Evolutionary conservation across 495 filamentous ascomycete species (phyloP).

Genomic region (Xylona heveae): DNA sequence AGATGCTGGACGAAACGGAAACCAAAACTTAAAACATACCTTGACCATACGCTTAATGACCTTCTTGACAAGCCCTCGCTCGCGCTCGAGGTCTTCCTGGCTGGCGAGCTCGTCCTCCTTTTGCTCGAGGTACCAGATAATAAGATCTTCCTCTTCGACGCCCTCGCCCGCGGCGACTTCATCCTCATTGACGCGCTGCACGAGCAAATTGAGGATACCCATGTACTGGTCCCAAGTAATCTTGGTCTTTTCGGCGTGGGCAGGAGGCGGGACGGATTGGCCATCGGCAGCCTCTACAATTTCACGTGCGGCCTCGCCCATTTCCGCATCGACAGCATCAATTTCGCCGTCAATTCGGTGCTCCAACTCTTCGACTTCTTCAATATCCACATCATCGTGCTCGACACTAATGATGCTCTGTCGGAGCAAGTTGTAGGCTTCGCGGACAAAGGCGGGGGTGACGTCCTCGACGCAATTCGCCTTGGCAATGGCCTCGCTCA

Average conservation of each 20-base stretch:
- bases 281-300: neutral
- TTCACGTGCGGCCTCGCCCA: no score
- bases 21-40: conserved; percentile 28
- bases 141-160: conserved; percentile 66
- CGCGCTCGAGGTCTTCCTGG: conserved; percentile 58
- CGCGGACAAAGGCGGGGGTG: conserved; percentile 60
- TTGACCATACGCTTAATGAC: conserved; percentile 92
- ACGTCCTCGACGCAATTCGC: conserved; percentile 92
- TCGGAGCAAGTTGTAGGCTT: conserved; percentile 72
- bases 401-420: conserved; percentile 96
- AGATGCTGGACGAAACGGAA: conserved; percentile 1
- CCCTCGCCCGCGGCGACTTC: conserved; percentile 54
- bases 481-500: conserved; percentile 92
- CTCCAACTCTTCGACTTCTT: conserved; percentile 52
- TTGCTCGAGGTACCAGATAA: conserved; percentile 88
- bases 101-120: conserved; percentile 63
- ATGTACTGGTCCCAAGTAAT: conserved; percentile 95
- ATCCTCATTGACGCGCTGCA: conserved; percentile 62
- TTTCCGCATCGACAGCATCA: conserved; percentile 14
- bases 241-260: conserved; percentile 45
- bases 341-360: conserved; percentile 11
- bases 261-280: conserved; percentile 15
- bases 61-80: conserved; percentile 61
- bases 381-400: conserved; percentile 92
- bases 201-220: conserved; percentile 65